These are phyloP conservation scores for Angomonas deanei DNA, from an alignment of 208 protist species.

Conservation along the genomic window DNA sequence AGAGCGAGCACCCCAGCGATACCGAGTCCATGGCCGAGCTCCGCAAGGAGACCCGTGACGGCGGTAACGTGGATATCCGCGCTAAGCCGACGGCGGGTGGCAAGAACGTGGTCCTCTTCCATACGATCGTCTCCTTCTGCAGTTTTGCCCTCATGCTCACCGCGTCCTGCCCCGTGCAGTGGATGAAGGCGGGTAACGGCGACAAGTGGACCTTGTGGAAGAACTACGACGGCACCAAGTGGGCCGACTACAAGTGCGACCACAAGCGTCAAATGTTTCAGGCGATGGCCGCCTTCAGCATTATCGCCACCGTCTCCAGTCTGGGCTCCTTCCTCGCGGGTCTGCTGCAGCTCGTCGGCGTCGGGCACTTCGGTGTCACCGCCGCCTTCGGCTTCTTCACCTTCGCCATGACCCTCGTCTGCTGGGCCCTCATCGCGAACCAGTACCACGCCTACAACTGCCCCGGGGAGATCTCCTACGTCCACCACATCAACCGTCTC, in stretches of 20 bases:
- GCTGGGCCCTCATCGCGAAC: conserved; percentile 38
- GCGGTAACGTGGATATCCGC: conserved; percentile 29
- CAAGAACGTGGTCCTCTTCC: conserved; percentile 18
- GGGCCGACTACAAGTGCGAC: conserved; percentile 27
- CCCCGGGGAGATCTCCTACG: conserved; percentile 21
- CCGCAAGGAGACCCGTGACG: background rate
- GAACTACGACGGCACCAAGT: conserved; percentile 13
- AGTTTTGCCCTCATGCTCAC: conserved; percentile 38
- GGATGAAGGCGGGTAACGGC: conserved; percentile 26
- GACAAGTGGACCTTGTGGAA: conserved; percentile 49
- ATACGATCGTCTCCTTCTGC: conserved; percentile 27
- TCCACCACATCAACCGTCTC: conserved; percentile 30
- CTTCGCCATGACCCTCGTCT: conserved; percentile 18
- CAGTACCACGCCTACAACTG: conserved; percentile 54
- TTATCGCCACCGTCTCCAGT: conserved; percentile 22
- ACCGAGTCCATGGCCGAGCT: conserved; percentile 10
- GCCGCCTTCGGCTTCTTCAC: conserved; percentile 18
- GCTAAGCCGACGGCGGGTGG: conserved; percentile 17
- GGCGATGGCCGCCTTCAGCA: conserved; percentile 42
- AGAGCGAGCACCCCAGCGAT: conserved; percentile 1
- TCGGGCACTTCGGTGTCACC: conserved; percentile 41
- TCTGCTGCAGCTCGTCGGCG: conserved; percentile 22
- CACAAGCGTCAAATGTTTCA: conserved; percentile 41
- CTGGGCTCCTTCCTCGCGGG: conserved; percentile 24
- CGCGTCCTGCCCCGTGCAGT: conserved; percentile 37